phyloP scores from a whole-genome alignment of 768 basidiomycete species.

The Chalciporus piperatus region DNA sequence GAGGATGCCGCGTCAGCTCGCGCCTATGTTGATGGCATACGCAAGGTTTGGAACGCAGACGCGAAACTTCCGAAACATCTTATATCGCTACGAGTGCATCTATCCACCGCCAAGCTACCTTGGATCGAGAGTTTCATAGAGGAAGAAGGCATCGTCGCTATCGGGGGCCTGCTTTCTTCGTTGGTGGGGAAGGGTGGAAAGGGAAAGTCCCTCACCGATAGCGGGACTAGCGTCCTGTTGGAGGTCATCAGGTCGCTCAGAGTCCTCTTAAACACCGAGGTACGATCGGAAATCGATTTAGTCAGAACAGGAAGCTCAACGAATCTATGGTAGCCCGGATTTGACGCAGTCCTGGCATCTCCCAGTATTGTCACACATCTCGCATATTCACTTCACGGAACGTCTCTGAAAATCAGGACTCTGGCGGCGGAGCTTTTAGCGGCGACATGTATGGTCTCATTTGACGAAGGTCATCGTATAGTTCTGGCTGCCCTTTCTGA shows the following conservation, averaged over 20 bases:
- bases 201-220: constrained; percentile 55
- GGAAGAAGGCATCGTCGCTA: constrained; percentile 62
- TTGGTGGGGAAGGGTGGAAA: constrained; percentile 70
- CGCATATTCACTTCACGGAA: constrained; percentile 62
- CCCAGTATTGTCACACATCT: constrained; percentile 70
- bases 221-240: constrained; percentile 63
- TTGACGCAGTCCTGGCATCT: constrained; percentile 60
- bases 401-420: constrained; percentile 66
- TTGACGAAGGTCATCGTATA: constrained; percentile 65
- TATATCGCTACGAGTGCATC: constrained; percentile 77
- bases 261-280: constrained; percentile 82
- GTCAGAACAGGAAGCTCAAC: neutral
- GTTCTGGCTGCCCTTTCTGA: constrained; percentile 81
- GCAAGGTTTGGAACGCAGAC: constrained; percentile 51
- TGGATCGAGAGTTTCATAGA: constrained; percentile 76
- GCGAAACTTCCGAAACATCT: constrained; percentile 71
- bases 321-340: constrained; percentile 55
- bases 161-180: constrained; percentile 55
- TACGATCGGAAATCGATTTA: constrained; percentile 30
- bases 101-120: constrained; percentile 75
- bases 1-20: constrained; percentile 49
- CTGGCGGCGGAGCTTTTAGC: constrained; percentile 77
- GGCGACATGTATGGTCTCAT: constrained; percentile 75
- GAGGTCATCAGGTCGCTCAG: constrained; percentile 80
- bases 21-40: constrained; percentile 64